Percentiles rank a stretch among this genome's conserved stretches.
These are phyloP conservation scores for Lentinula aciculospora DNA, from an alignment of 768 basidiomycete species.

Conservation along the genomic window DNA sequence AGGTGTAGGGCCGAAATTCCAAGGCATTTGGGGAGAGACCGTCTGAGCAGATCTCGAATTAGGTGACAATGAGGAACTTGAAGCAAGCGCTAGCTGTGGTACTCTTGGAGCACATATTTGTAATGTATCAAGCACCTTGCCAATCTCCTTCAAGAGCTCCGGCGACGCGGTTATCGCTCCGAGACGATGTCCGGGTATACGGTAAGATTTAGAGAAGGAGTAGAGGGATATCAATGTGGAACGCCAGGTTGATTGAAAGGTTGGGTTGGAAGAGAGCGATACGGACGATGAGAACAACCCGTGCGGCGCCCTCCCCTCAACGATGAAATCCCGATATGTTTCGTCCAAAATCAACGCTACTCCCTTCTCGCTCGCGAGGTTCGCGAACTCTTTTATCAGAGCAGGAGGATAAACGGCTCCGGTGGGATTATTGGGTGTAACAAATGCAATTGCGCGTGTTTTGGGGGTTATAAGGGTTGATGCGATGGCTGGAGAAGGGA, in stretches of 20 bases:
- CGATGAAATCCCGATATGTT: conserved; percentile 81
- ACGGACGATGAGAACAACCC: too few relatives aligned
- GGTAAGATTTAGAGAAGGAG: conserved; percentile 79
- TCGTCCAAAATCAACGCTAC: conserved; percentile 80
- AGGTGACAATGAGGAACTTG: background rate
- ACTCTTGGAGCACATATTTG: conserved; percentile 78
- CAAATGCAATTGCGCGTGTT: conserved; percentile 67
- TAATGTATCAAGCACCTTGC: conserved; percentile 66
- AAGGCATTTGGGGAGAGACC: background rate
- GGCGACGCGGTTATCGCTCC: conserved; percentile 66
- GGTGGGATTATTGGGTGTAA: conserved; percentile 78
- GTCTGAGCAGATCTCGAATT: background rate
- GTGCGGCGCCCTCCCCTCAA: conserved; percentile 51
- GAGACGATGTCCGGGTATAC: conserved; percentile 77
- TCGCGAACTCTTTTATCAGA: conserved; percentile 53
- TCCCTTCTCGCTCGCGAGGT: conserved; percentile 45
- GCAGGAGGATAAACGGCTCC: conserved; percentile 61
- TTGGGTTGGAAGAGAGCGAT: too few relatives aligned
- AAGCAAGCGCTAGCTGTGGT: conserved; percentile 56
- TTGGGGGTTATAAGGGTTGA: conserved; percentile 45
- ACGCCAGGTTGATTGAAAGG: conserved; percentile 51
- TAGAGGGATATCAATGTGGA: conserved; percentile 61
- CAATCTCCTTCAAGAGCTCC: conserved; percentile 35
- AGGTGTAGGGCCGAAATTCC: background rate
- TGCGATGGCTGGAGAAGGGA: conserved; percentile 50